Evolutionary conservation across 1,284 basidiomycete genomes (phyloP), one percentile per base, ranked within the genome.

Genomic region (Trichosporon inkin): DNA sequence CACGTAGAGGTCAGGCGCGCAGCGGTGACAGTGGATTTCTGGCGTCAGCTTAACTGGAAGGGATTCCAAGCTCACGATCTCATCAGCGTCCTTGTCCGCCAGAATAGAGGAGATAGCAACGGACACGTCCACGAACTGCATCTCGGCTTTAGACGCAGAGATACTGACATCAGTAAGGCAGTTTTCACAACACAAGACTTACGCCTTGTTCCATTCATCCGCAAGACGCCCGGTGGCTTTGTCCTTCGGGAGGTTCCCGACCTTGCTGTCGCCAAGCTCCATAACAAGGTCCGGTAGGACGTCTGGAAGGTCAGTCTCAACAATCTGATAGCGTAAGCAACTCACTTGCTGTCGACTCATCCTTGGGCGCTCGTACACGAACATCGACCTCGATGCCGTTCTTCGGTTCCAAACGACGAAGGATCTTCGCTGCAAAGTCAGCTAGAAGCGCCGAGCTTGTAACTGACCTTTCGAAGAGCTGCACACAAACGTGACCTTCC

Each of bases 81-180:
- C 95, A 34, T 96, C 91, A 14, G 87, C 85, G 68, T 98, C 94
- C 77, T 97, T 98, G 28, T 87, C 84, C 0, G 89, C 87, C 81
- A 96, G 86, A 55, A 92, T 81, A 0, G 87, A 80, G 0, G 92
- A 89, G 16, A 97, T 79, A 0, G 88, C 85, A 2, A 85, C 78
- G 0, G 86, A 82, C 71, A 95, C 88, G 71, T 98, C 94, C 28
- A 89, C 81, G 24, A 87, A 74, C 65, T 93, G 87, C 10, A 92
- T 85, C 10, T 58, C 58, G 11, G 57, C 65, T 56, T 72, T 71
- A 37, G 68, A 66, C 2, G 47, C 55, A 1, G 67, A 35, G 5
- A 73, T 61, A 7, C 70, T 74, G 60, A 35, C 5, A 24, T 58
- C 28, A 53, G 56, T n/a, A 5, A 39, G 20, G 7, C n/a, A 10